phyloP scores from a whole-genome alignment of 2,329 filamentous ascomycete genomes.

The Talaromyces sp. region DNA sequence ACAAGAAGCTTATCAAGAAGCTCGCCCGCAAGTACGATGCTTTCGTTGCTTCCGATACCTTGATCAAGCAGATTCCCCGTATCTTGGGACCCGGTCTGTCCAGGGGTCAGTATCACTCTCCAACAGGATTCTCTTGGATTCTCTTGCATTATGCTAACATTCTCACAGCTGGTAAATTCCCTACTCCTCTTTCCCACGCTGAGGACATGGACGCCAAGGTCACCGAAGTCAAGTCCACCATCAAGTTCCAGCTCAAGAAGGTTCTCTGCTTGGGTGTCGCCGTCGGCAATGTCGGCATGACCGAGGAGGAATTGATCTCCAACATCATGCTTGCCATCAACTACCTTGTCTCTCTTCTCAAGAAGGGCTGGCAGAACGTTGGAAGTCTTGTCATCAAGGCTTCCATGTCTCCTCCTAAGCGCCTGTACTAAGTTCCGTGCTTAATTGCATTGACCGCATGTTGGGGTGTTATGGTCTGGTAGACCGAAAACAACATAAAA shows the following conservation, averaged over 20 bases:
- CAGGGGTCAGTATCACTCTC: slow-evolving; percentile 63
- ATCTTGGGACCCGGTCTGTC: slow-evolving; percentile 97
- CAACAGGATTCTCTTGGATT: not conserved
- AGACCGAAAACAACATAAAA: not conserved
- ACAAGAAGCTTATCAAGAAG: slow-evolving; percentile 99
- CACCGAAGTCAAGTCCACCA: slow-evolving; percentile 99
- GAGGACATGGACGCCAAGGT: slow-evolving; percentile 94
- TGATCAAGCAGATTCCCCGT: slow-evolving; percentile 99
- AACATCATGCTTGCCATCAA: slow-evolving; percentile 99
- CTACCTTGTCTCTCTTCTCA: slow-evolving; percentile 98
- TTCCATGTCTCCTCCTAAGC: slow-evolving; percentile 98
- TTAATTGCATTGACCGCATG: slow-evolving; percentile 25
- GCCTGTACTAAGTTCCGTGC: slow-evolving; percentile 73
- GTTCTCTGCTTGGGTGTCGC: slow-evolving; percentile 99
- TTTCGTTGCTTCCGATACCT: slow-evolving; percentile 91
- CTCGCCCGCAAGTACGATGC: slow-evolving; percentile 99
- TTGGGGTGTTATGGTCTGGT: not conserved
- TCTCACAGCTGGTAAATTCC: slow-evolving; percentile 91
- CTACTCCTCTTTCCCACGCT: slow-evolving; percentile 92
- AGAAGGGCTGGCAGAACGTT: slow-evolving; percentile 99
- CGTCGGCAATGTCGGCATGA: slow-evolving; percentile 98
- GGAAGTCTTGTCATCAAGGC: slow-evolving; percentile 99
- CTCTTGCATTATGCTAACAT: not conserved
- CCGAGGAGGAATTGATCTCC: slow-evolving; percentile 86
- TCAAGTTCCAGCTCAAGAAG: slow-evolving; percentile 99